Evolutionary conservation across 352 stramenopile species (phyloP), one percentile per base, ranked within the genome.

Genomic region (Phytophthora kernoviae): DNA sequence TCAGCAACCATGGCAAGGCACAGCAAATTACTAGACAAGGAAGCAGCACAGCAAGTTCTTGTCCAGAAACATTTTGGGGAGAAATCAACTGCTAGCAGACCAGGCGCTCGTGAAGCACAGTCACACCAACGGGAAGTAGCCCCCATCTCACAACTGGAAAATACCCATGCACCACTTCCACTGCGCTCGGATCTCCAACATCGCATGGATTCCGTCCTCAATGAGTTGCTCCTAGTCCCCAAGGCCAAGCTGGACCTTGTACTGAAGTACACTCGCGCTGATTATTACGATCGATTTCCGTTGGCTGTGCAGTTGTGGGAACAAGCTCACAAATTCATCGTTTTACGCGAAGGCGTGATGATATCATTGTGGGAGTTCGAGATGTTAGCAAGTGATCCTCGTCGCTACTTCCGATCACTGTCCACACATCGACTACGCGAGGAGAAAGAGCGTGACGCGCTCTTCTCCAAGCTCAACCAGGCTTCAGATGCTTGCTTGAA

Each of bases 211-310:
- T 56, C 48, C 0, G 78, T 87, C 14, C 49, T 92, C 9, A 72
- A 62, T 6, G 59, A 56, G 1, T 60, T 92, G 8, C 60, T 67
- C 26, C 60, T 91, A 51, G 73, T 71, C 4, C 68, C 82, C 4
- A 84, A 87, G 45, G 39, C 59, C 2, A 92, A 92, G 22, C 59
- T 89, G 4, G 70, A 81, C 14, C 57, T 90, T n/a, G 79, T 91
- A n/a, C 70, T 91, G 8, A 91, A 90, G 63, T 91, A 91, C 45
- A 91, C 82, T 1, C 73, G 87, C 10, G 64, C 51, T 0, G 74
- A 83, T 26, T 49, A 80, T 45, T 90, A 81, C 65, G 68, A 87
- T n/a, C 68, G 68, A 18, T 88, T 92, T 34, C 56, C 77, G 22
- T 65, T 74, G 15, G 83, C 83, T 4, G 80, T 92, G 4, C 57